Evolutionary conservation across 2,329 filamentous ascomycete species (phyloP).

Genomic region (Botrytis aclada): DNA sequence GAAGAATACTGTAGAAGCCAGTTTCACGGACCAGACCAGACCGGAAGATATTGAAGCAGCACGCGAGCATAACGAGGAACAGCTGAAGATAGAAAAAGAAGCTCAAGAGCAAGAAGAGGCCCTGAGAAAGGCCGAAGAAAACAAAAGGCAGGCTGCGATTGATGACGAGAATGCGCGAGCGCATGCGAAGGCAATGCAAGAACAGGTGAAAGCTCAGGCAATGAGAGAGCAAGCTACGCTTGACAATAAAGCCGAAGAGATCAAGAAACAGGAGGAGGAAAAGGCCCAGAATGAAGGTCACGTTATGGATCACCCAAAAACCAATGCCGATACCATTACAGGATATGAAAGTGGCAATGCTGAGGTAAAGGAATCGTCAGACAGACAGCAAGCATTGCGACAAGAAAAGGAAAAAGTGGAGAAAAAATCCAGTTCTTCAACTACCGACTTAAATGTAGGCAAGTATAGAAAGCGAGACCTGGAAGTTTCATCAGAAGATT

Average conservation of each 20-base stretch:
- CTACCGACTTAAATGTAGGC: not conserved
- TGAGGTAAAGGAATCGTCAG: not conserved
- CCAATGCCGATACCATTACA: not conserved
- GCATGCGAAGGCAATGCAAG: not conserved
- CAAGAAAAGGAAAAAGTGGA: not conserved
- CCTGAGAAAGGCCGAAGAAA: not conserved
- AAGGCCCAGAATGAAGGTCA: not conserved
- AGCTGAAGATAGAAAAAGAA: not conserved
- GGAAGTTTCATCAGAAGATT: not conserved
- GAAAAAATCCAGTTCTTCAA: not conserved
- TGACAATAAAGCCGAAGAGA: not conserved
- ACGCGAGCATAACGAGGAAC: not conserved
- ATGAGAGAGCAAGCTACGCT: not conserved
- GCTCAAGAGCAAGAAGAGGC: not conserved
- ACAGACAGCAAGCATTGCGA: not conserved
- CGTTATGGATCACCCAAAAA: not conserved
- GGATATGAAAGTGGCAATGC: not conserved
- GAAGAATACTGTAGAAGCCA: conserved; percentile 35
- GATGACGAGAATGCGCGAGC: not conserved
- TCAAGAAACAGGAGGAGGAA: not conserved
- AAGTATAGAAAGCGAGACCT: not conserved
- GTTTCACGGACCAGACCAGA: conserved; percentile 37
- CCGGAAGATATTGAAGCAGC: conserved; percentile 6
- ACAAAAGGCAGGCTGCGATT: not conserved
- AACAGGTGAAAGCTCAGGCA: not conserved